phyloP scores from a whole-genome alignment of 352 stramenopile genomes.

The Phytophthora idaei region DNA sequence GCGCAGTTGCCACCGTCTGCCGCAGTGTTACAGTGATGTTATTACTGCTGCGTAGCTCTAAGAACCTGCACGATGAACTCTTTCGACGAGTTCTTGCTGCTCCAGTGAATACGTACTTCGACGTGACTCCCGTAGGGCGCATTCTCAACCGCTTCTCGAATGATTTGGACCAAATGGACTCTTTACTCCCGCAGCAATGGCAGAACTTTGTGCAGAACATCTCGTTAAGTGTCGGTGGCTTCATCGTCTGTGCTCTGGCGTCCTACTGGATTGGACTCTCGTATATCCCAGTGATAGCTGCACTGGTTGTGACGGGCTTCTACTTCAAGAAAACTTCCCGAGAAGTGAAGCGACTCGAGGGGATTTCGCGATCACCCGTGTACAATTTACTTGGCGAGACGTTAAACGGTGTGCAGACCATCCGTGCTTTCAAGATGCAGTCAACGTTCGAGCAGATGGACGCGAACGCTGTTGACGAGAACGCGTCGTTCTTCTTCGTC shows the following conservation, averaged over 20 bases:
- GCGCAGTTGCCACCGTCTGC: conserved; percentile 25
- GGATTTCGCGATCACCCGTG: conserved; percentile 88
- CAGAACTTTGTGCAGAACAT: conserved; percentile 40
- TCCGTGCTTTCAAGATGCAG: conserved; percentile 55
- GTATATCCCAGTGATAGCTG: conserved; percentile 59
- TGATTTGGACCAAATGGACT: conserved; percentile 67
- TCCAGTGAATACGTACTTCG: conserved; percentile 56
- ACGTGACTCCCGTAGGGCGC: conserved; percentile 54
- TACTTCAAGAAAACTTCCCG: conserved; percentile 78
- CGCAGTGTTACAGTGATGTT: conserved; percentile 35
- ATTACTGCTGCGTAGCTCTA: conserved; percentile 33
- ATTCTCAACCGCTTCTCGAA: conserved; percentile 63
- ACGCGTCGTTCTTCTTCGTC: conserved; percentile 50
- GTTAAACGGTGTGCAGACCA: conserved; percentile 91
- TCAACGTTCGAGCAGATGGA: conserved; percentile 46
- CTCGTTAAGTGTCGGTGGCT: conserved; percentile 39
- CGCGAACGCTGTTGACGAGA: conserved; percentile 43
- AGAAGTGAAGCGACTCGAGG: conserved; percentile 95
- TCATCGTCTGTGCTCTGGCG: conserved; percentile 46
- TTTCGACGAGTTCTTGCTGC: conserved; percentile 49
- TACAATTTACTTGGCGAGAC: conserved; percentile 94
- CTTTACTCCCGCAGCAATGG: conserved; percentile 45
- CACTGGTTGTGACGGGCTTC: conserved; percentile 62
- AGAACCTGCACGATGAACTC: conserved; percentile 40
- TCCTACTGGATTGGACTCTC: conserved; percentile 50